Evolutionary conservation across 352 stramenopile species (phyloP), one percentile per base, ranked within the genome.

Genomic region (Globisporangium irregulare): DNA sequence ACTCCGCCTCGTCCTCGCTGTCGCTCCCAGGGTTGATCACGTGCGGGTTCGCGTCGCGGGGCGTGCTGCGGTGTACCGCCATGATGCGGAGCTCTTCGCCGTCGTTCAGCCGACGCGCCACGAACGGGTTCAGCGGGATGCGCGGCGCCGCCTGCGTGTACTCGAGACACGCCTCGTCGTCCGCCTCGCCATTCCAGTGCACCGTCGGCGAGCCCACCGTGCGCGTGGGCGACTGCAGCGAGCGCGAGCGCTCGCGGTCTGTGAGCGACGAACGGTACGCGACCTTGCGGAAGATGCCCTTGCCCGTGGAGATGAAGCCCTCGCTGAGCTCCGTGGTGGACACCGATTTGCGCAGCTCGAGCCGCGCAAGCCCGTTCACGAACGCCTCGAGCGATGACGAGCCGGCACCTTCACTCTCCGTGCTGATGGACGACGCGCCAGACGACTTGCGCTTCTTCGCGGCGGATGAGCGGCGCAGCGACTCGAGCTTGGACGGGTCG

Each of bases 231-330:
- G 24, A 76, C 77, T 48, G 85, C 70, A 50, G 70, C 73, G 58
- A 61, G 51, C 20, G 74, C 70, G 66, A 85, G 81, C 32, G 63
- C 32, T 80, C 73, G 22, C 73, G 73, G 46, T 81, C 70, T 59
- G 64, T 64, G 29, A 84, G 70, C 43, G 77, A 77, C 56, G 73
- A 78, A 24, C 84, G 87, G 59, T 87, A 84, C 1, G 82, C 87
- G 55, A 92, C 77, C 71, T 95, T 95, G 32, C 87, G 84, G 70
- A 93, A 95, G 68, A 95, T 93, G 22, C 87, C 87, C 64, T 95
- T 95, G 61, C 87, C 87, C 12, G 87, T 95, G 53, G 87, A 95
- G 67, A 95, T 93, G 68, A 93, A 95, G 22, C 87, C 85, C 41
- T 93, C 82, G 53, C 76, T 91, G 32, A 93, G 61, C 69, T 90